Evolutionary conservation across 257 asterid species (phyloP).

Genomic region (Vinca minor): DNA sequence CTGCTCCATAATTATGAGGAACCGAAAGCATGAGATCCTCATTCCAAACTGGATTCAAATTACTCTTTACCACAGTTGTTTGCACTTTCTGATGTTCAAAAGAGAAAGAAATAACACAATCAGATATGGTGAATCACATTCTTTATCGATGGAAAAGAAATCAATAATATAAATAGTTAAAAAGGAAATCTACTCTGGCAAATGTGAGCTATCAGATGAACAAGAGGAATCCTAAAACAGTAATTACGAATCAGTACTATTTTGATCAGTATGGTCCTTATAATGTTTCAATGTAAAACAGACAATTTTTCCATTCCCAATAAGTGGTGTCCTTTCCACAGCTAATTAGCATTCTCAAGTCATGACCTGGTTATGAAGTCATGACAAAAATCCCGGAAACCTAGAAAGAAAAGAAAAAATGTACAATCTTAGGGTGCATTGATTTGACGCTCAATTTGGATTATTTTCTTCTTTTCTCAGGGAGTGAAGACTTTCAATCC

Average conservation of each 20-base stretch:
- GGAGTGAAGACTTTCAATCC: too few species aligned
- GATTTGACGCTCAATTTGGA: too few species aligned
- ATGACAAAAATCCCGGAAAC: background rate
- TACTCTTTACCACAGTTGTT: constrained; percentile 69
- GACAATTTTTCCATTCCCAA: background rate
- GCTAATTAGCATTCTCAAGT: background rate
- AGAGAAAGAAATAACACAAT: background rate
- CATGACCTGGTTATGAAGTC: background rate
- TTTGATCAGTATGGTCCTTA: background rate
- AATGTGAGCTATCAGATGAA: background rate
- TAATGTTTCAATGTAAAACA: background rate
- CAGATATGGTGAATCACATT: background rate
- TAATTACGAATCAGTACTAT: background rate
- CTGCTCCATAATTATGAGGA: constrained; percentile 67
- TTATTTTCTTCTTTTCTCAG: too few species aligned
- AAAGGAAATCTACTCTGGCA: background rate
- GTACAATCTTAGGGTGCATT: background rate
- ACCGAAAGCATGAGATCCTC: constrained; percentile 94
- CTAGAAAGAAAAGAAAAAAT: background rate
- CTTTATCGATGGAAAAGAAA: background rate
- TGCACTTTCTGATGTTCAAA: constrained; percentile 56
- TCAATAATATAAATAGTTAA: background rate
- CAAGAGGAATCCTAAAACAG: background rate
- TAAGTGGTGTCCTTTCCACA: background rate
- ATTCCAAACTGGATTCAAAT: constrained; percentile 89